Percentiles rank a stretch among this genome's conserved stretches.
These are phyloP conservation scores for Colletotrichum tanaceti DNA, from an alignment of 2,329 filamentous ascomycete species.

Conservation along the genomic window DNA sequence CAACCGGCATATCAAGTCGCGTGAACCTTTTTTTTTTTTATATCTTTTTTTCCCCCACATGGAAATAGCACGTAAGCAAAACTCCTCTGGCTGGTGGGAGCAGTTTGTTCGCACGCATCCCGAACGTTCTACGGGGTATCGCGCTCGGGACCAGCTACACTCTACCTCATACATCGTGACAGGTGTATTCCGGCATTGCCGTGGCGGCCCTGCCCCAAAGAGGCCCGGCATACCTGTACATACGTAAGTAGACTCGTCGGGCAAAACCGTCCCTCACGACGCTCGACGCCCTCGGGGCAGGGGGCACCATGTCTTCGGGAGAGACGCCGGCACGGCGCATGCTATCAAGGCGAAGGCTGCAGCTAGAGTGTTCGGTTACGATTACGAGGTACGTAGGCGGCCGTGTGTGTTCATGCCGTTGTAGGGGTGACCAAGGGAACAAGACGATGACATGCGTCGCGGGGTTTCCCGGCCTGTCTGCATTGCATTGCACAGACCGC, in stretches of 20 bases:
- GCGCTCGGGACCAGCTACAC: slow-evolving; percentile 5
- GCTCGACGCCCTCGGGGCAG: slow-evolving; percentile 50
- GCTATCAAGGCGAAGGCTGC: slow-evolving; percentile 54
- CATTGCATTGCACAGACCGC: no score
- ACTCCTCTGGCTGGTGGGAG: no score
- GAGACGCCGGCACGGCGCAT: slow-evolving; percentile 49
- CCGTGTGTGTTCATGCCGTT: background rate
- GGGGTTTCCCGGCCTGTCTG: no score
- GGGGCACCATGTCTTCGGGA: slow-evolving; percentile 50
- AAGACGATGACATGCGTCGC: background rate
- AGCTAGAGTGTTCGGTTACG: slow-evolving; percentile 11
- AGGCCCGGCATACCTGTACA: no score
- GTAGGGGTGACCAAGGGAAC: background rate
- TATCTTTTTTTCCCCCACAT: no score
- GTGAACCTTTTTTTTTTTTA: background rate
- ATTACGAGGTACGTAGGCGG: no score
- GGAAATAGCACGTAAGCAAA: background rate
- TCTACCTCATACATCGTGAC: no score
- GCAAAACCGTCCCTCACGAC: slow-evolving; percentile 50
- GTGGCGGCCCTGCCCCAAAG: slow-evolving; percentile 50
- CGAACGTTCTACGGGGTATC: background rate
- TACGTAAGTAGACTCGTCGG: slow-evolving; percentile 44
- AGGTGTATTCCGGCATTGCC: slow-evolving; percentile 52
- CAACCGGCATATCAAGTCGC: background rate
- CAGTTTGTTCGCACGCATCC: background rate